Evolutionary conservation across 129 eudicot genomes (phyloP), one percentile per base, ranked within the genome.

Genomic region (Smallanthus sonchifolius): DNA sequence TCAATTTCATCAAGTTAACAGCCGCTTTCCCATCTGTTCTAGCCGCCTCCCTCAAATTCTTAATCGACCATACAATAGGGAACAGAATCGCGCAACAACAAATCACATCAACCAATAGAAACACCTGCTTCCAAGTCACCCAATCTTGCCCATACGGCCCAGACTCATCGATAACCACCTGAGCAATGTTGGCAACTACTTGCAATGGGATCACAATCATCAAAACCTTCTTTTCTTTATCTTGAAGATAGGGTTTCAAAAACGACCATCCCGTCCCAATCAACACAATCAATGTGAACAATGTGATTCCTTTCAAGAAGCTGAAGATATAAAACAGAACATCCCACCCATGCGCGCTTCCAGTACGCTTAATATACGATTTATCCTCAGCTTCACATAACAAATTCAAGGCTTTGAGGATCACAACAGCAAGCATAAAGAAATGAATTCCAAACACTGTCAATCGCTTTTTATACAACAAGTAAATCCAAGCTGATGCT

Each of bases 251-350:
- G 0, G 97, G 97, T 68, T 91, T 91, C 86, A 92, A 69, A 24
- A 89, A 84, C 39, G 97, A 92, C 97, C 97, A 92, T 0, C 96
- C 96, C 0, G 97, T 92, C n/a, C 97, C 97, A 20, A 92, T 92
- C 80, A 89, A 74, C 8, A 89, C 96, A 24, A 89, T 92, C 84
- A 92, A 56, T 0, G 97, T 85, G 36, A 92, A 89, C 83, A 92
- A 59, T 8, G 84, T 81, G 9, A 89, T 83, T 5, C 96, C 97
- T 44, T 87, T 89, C 69, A 92, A 30, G 15, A 92, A 92, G 19
- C 91, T 87, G 64, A 92, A 92, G 3, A 92, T 87, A 54, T 92
- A 92, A 60, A 92, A 92, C 83, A 87, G 44, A 16, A 89, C 91
- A 84, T 92, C 97, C 97, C 97, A 92, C 0, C 97, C 97, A 19